phyloP scores from a whole-genome alignment of 2,329 filamentous ascomycete genomes.

The Teratosphaeria zuluensis region DNA sequence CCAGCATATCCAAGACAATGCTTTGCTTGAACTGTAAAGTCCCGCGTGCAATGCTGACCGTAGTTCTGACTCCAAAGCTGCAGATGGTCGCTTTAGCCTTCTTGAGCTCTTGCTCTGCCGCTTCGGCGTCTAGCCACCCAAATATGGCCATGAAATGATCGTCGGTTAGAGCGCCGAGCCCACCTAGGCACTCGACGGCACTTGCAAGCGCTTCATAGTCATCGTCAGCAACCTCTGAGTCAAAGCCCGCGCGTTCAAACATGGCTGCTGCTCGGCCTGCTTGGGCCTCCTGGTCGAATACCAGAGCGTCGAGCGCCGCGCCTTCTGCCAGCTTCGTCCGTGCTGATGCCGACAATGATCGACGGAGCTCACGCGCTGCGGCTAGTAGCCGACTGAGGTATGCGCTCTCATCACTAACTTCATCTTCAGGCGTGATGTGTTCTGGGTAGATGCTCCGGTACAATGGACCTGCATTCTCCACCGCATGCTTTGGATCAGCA shows the following conservation, averaged over 20 bases:
- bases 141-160: conserved; percentile 45
- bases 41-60: conserved; percentile 71
- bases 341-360: conserved; percentile 12
- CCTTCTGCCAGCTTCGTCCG: conserved; percentile 39
- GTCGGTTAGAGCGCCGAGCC: conserved; percentile 42
- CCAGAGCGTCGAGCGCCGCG: conserved; percentile 4
- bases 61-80: conserved; percentile 63
- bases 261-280: conserved; percentile 64
- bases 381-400: conserved; percentile 9
- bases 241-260: conserved; percentile 69
- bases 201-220: conserved; percentile 62
- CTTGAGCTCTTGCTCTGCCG: conserved; percentile 13
- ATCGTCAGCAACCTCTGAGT: conserved; percentile 71
- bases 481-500: background rate
- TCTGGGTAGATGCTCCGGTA: conserved; percentile 3
- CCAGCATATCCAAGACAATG: conserved; percentile 70
- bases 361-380: conserved; percentile 14
- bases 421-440: background rate
- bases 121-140: conserved; percentile 35
- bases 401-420: background rate
- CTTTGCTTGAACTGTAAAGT: conserved; percentile 62
- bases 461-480: background rate
- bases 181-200: conserved; percentile 55
- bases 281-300: background rate
- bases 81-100: conserved; percentile 43